These are phyloP conservation scores for Pyronema domesticum DNA, from an alignment of 495 filamentous ascomycete genomes.

Conservation along the genomic window DNA sequence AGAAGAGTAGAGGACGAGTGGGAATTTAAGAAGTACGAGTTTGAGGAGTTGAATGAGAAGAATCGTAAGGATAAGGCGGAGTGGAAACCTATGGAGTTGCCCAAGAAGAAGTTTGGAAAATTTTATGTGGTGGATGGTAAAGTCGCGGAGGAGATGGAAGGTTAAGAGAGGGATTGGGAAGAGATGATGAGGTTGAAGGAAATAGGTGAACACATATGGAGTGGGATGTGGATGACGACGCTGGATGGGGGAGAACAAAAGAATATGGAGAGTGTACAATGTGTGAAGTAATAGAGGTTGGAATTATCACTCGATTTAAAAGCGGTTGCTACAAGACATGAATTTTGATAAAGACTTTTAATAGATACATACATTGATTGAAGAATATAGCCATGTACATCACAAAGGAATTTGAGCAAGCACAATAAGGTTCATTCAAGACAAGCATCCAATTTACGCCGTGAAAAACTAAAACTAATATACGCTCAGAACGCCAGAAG, in stretches of 20 bases:
- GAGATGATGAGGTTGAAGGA: background rate
- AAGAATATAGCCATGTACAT: too few relatives aligned
- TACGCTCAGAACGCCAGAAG: too few relatives aligned
- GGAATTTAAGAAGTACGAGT: background rate
- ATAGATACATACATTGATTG: too few relatives aligned
- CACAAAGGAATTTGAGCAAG: background rate
- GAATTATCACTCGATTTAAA: too few relatives aligned
- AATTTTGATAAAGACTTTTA: too few relatives aligned
- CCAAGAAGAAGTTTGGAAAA: conserved; percentile 10
- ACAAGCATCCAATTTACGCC: background rate
- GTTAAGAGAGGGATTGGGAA: conserved; percentile 1
- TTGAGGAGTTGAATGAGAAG: conserved; percentile 1
- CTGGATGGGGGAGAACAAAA: too few relatives aligned
- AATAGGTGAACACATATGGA: too few relatives aligned
- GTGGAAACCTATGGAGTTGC: conserved; percentile 9
- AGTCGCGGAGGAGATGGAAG: conserved; percentile 10
- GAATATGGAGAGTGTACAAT: too few relatives aligned
- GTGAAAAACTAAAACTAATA: too few relatives aligned
- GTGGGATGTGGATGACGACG: too few relatives aligned
- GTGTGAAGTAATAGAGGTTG: too few relatives aligned
- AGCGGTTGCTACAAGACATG: too few relatives aligned
- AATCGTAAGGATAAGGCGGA: conserved; percentile 5
- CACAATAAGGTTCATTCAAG: conserved; percentile 3
- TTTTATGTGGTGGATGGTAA: conserved; percentile 23
- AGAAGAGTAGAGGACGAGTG: conserved; percentile 62